phyloP scores from a whole-genome alignment of 2,329 filamentous ascomycete species.

The Phaeosphaeriaceae sp. region DNA sequence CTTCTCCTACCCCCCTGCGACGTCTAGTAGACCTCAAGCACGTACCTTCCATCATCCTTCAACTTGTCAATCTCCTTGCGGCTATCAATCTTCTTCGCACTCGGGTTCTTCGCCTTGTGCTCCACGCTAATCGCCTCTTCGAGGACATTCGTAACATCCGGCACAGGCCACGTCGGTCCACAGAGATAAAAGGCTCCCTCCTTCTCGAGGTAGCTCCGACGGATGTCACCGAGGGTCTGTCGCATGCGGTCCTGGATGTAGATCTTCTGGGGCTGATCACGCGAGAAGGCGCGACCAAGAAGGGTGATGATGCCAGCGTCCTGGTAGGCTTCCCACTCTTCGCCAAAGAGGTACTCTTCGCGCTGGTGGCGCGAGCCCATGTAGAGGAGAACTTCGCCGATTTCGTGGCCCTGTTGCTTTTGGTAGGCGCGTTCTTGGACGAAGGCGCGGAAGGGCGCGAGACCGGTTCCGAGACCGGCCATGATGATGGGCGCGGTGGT shows the following conservation, averaged over 20 bases:
- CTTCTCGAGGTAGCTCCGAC: constrained; percentile 84
- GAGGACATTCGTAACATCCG: constrained; percentile 91
- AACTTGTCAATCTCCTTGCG: constrained; percentile 94
- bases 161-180: constrained; percentile 97
- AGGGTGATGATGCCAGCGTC: constrained; percentile 95
- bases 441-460: constrained; percentile 98
- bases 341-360: constrained; percentile 97
- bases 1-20: not conserved
- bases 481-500: constrained; percentile 96
- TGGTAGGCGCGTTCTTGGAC: constrained; percentile 98
- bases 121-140: constrained; percentile 88
- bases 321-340: constrained; percentile 98
- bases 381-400: constrained; percentile 92
- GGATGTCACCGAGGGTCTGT: constrained; percentile 81
- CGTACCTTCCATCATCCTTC: constrained; percentile 94
- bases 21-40: constrained; percentile 92
- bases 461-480: constrained; percentile 96
- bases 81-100: constrained; percentile 78
- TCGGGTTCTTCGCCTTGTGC: constrained; percentile 64
- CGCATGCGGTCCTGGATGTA: constrained; percentile 99
- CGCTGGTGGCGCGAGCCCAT: constrained; percentile 97
- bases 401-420: constrained; percentile 94
- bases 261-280: constrained; percentile 97
- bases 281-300: constrained; percentile 90
- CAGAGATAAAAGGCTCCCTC: constrained; percentile 97